Evolutionary conservation across 1,139 yeast species (phyloP).

Genomic region (Yamadazyma friedrichii): DNA sequence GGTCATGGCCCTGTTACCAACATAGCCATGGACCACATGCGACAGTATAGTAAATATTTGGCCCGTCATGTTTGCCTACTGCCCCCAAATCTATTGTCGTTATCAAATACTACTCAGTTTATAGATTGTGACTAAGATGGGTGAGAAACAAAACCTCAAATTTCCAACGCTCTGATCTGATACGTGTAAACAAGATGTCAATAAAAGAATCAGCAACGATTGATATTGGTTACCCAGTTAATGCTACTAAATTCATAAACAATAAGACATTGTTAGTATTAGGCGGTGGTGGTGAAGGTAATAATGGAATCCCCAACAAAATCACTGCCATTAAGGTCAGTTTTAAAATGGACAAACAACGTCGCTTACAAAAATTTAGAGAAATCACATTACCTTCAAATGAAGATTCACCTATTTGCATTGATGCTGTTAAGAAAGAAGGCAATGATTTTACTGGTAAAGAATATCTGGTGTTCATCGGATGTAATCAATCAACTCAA

Average conservation of each 20-base stretch:
- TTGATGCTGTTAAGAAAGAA: slow-evolving; percentile 36
- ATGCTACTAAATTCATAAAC: slow-evolving; percentile 70
- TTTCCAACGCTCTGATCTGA: background rate
- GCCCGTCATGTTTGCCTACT: background rate
- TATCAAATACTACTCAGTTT: no score
- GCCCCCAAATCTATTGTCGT: no score
- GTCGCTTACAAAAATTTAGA: slow-evolving; percentile 58
- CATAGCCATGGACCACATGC: slow-evolving; percentile 48
- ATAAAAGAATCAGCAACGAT: slow-evolving; percentile 37
- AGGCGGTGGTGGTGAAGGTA: slow-evolving; percentile 97
- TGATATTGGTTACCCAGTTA: slow-evolving; percentile 78
- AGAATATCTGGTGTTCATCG: slow-evolving; percentile 52
- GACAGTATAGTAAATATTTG: slow-evolving; percentile 40
- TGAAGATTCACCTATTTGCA: slow-evolving; percentile 75
- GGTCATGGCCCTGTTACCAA: slow-evolving; percentile 41
- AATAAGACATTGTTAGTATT: slow-evolving; percentile 65
- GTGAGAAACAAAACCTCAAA: background rate
- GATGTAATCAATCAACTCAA: slow-evolving; percentile 67
- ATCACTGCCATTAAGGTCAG: slow-evolving; percentile 67
- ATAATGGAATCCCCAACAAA: slow-evolving; percentile 82
- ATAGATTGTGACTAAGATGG: no score
- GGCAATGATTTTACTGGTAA: slow-evolving; percentile 20
- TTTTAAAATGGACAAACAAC: slow-evolving; percentile 51
- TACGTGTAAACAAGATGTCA: background rate
- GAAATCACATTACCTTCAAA: slow-evolving; percentile 60